Evolutionary conservation across 345 rosid genomes (phyloP), one percentile per base, ranked within the genome.

Genomic region (Ceriops zippeliana): DNA sequence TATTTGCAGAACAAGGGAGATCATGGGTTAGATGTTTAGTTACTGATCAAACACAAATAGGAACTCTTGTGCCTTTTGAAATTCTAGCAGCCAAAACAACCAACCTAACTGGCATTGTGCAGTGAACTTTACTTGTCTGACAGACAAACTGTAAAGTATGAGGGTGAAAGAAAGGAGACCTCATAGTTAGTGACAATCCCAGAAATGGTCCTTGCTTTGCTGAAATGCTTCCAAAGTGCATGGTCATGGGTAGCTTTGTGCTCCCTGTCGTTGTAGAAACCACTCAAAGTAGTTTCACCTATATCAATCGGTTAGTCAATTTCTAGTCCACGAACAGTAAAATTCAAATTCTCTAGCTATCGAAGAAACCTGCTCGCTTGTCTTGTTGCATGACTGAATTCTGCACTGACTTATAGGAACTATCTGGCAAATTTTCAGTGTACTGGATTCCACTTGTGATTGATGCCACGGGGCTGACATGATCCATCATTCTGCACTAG

Each of bases 161-260:
- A 4, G 6, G 9, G 24, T n/a, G 46, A 13, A 32, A 17, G 13
- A 42, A 8, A 20, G 37, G 9, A 32, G 24, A 61, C 64, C 64
- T 61, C 49, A 31, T 11, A n/a, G 28, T 34, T 13, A n/a, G 11
- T 9, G 5, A 16, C 27, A 54, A 34, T 61, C 19, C 62, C 62
- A 67, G 37, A 32, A 13, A 54, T 67, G 61, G 32, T 56, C 31
- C 24, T 56, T 32, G 62, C 70, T 42, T 67, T 67, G 52, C 58
- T 61, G 21, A 67, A 30, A 31, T 56, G 30, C 2, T 67, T 67
- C 61, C 21, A 8, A 34, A 52, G 17, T 19, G 22, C 70, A 35
- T 35, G 62, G 52, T 37, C 62, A 22, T 31, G 62, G 31, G 6
- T 56, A 35, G 52, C 70, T 5, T 31, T 32, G 9, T 49, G 28